Evolutionary conservation across 371 early-diverging fungal genomes (phyloP).

Genomic region (Parasitella parasitica): DNA sequence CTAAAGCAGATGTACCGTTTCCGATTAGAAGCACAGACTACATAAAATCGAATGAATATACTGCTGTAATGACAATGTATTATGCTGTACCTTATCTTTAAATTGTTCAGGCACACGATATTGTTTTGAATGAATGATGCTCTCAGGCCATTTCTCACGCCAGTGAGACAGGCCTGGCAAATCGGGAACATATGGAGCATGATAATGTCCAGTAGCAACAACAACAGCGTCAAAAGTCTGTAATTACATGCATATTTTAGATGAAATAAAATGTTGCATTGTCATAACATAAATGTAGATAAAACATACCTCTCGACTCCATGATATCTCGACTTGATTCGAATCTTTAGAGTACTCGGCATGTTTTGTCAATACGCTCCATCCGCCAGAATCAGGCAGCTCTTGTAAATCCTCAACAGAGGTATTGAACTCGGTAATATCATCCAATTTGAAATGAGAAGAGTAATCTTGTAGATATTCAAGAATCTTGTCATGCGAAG

Average conservation of each 20-base stretch:
- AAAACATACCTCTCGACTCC: slow-evolving; percentile 29
- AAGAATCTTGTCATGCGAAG: slow-evolving; percentile 26
- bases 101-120: slow-evolving; percentile 50
- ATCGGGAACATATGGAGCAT: slow-evolving; percentile 54
- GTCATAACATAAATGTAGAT: too few relatives aligned
- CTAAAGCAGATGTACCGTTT: slow-evolving; percentile 46
- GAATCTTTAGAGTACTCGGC: background rate
- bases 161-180: slow-evolving; percentile 38
- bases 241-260: background rate
- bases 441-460: slow-evolving; percentile 17
- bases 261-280: background rate
- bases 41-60: background rate
- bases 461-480: slow-evolving; percentile 34
- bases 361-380: slow-evolving; percentile 21
- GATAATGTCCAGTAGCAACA: slow-evolving; percentile 62
- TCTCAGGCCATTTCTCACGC: slow-evolving; percentile 6
- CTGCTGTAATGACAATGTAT: too few relatives aligned
- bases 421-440: slow-evolving; percentile 30
- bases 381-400: slow-evolving; percentile 10
- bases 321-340: slow-evolving; percentile 1
- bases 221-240: slow-evolving; percentile 51
- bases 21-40: slow-evolving; percentile 52
- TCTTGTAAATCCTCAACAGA: slow-evolving; percentile 29
- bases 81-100: slow-evolving; percentile 45
- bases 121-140: slow-evolving; percentile 53